phyloP scores from a whole-genome alignment of 768 basidiomycete genomes.

The Termitomyces sp. region DNA sequence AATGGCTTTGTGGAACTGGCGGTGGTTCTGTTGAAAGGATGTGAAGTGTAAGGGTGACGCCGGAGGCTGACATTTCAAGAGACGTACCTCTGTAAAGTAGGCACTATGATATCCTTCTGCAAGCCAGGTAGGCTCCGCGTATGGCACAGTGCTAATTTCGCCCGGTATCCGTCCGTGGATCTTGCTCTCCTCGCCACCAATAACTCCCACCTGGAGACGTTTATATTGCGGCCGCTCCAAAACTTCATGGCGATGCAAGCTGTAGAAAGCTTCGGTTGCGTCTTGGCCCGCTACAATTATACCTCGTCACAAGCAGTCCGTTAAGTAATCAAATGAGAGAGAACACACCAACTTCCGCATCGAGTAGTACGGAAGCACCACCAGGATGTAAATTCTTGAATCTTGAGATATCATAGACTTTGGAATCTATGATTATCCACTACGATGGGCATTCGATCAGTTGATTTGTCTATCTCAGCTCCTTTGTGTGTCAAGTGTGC shows the following conservation, averaged over 20 bases:
- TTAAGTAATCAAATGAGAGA: neutral
- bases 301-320: neutral
- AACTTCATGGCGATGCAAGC: conserved; percentile 69
- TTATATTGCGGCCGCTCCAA: conserved; percentile 60
- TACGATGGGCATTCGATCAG: conserved; percentile 16
- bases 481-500: conserved; percentile 10
- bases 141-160: conserved; percentile 62
- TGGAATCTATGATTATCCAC: conserved; percentile 83
- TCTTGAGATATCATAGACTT: conserved; percentile 75
- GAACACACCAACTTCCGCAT: conserved; percentile 61
- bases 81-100: conserved; percentile 65
- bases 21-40: conserved; percentile 37
- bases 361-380: conserved; percentile 65
- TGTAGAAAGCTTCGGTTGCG: conserved; percentile 73
- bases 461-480: neutral
- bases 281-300: conserved; percentile 57
- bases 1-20: conserved; percentile 47
- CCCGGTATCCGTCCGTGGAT: conserved; percentile 44
- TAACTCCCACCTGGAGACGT: conserved; percentile 56
- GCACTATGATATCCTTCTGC: conserved; percentile 59
- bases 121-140: conserved; percentile 77
- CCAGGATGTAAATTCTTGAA: conserved; percentile 58
- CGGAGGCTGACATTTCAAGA: neutral
- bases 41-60: neutral
- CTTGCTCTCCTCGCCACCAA: conserved; percentile 51